phyloP scores from a whole-genome alignment of 164 flowering plant species.

The Aristolochia contorta region DNA sequence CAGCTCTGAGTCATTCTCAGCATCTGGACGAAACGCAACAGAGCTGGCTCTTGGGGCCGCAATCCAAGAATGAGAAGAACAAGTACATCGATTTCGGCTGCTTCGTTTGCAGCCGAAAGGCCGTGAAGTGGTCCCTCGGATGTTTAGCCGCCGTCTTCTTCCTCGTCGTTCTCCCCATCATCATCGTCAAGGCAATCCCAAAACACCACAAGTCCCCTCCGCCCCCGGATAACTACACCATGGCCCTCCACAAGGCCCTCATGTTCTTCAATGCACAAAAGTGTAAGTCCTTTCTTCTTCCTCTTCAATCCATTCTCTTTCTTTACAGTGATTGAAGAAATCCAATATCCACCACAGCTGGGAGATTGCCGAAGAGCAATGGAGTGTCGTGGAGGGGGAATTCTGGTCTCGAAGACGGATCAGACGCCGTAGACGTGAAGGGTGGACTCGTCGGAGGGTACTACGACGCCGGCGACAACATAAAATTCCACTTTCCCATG shows the following conservation, averaged over 20 bases:
- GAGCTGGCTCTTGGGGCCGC: slow-evolving; percentile 61
- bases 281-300: slow-evolving; percentile 33
- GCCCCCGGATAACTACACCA: slow-evolving; percentile 59
- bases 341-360: slow-evolving; percentile 51
- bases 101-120: slow-evolving; percentile 45
- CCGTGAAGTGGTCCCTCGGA: slow-evolving; percentile 36
- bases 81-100: slow-evolving; percentile 79
- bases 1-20: slow-evolving; percentile 20
- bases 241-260: slow-evolving; percentile 70
- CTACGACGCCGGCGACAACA: slow-evolving; percentile 78
- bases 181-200: slow-evolving; percentile 52
- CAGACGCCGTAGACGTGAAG: slow-evolving; percentile 23
- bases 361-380: slow-evolving; percentile 47
- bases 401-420: slow-evolving; percentile 72
- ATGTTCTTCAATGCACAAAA: slow-evolving; percentile 85
- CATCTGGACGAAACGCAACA: slow-evolving; percentile 58
- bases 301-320: no score
- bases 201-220: slow-evolving; percentile 29
- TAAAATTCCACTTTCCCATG: slow-evolving; percentile 73
- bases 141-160: slow-evolving; percentile 29
- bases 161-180: slow-evolving; percentile 53
- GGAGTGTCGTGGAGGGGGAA: slow-evolving; percentile 51
- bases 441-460: slow-evolving; percentile 77
- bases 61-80: slow-evolving; percentile 33
- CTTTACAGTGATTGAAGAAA: not conserved